Conservation (phyloP, 1,284 basidiomycete genomes). For the Apiotrichum sp. region DNA sequence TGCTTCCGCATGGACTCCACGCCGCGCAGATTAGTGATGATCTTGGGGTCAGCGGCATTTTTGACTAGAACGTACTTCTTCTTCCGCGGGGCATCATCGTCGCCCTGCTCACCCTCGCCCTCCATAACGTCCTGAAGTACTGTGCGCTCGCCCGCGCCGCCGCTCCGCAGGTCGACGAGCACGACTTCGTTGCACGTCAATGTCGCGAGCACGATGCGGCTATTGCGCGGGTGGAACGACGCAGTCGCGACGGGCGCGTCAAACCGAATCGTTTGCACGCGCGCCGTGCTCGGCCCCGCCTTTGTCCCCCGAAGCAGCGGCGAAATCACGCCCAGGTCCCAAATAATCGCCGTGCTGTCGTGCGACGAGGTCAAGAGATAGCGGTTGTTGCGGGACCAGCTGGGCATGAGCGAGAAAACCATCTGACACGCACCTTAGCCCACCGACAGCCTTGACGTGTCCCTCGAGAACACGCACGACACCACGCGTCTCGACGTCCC, state of each 20-base stretch:
- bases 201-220: conserved; percentile 68
- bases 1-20: conserved; percentile 66
- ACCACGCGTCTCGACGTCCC: conserved; percentile 85
- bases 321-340: conserved; percentile 62
- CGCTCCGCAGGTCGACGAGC: conserved; percentile 65
- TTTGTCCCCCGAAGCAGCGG: conserved; percentile 4
- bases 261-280: conserved; percentile 66
- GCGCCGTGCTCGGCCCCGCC: neutral
- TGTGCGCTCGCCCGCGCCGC: conserved; percentile 52
- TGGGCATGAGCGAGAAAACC: conserved; percentile 38
- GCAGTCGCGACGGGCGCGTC: conserved; percentile 78
- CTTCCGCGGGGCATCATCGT: conserved; percentile 54
- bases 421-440: conserved; percentile 64
- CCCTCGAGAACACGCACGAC: conserved; percentile 75
- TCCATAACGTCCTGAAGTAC: conserved; percentile 60
- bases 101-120: conserved; percentile 38
- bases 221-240: conserved; percentile 82
- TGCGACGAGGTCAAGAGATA: conserved; percentile 81
- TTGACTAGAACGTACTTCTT: conserved; percentile 50
- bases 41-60: conserved; percentile 7
- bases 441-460: conserved; percentile 82
- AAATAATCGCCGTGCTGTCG: conserved; percentile 89
- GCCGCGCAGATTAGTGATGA: conserved; percentile 27
- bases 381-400: conserved; percentile 88
- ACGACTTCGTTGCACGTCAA: conserved; percentile 73